Conservation (phyloP, 139 green algal genomes). For the Pseudopediastrum boryanum region DNA sequence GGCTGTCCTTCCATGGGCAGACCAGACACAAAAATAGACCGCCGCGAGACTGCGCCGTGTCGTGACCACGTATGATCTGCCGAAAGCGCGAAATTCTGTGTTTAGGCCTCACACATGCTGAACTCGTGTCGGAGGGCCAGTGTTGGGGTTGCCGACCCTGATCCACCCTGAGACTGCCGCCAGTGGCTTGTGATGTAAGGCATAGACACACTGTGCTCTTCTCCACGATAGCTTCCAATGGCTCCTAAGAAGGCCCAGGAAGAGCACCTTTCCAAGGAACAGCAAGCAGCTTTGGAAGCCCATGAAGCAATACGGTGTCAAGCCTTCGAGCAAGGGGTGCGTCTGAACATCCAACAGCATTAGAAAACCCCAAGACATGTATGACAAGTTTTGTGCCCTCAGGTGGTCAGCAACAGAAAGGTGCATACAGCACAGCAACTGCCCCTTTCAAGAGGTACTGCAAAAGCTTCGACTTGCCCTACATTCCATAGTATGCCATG, state of each 20-base stretch:
- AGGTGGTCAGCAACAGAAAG: slow-evolving; percentile 19
- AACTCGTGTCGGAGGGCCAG: too few relatives aligned
- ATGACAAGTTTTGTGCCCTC: background rate
- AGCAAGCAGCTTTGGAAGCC: slow-evolving; percentile 3
- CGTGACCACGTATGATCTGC: too few relatives aligned
- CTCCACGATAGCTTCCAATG: slow-evolving; percentile 28
- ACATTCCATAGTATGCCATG: background rate
- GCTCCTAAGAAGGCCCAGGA: slow-evolving; percentile 18
- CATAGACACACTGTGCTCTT: too few relatives aligned
- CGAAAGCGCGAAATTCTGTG: too few relatives aligned
- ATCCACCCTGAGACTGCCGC: too few relatives aligned
- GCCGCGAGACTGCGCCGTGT: too few relatives aligned
- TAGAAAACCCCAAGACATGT: background rate
- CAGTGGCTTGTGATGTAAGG: too few relatives aligned
- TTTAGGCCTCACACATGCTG: too few relatives aligned
- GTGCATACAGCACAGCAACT: slow-evolving; percentile 26
- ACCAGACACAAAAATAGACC: too few relatives aligned
- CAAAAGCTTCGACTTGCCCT: background rate
- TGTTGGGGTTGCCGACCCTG: too few relatives aligned
- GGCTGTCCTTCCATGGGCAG: too few relatives aligned
- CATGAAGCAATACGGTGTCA: background rate
- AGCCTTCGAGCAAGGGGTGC: slow-evolving; percentile 13
- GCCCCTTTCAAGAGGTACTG: slow-evolving; percentile 25
- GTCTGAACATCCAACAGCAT: background rate
- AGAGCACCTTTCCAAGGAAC: slow-evolving; percentile 10